Evolutionary conservation across 2,329 filamentous ascomycete species (phyloP).

Genomic region (Aspergillus novofumigatus): DNA sequence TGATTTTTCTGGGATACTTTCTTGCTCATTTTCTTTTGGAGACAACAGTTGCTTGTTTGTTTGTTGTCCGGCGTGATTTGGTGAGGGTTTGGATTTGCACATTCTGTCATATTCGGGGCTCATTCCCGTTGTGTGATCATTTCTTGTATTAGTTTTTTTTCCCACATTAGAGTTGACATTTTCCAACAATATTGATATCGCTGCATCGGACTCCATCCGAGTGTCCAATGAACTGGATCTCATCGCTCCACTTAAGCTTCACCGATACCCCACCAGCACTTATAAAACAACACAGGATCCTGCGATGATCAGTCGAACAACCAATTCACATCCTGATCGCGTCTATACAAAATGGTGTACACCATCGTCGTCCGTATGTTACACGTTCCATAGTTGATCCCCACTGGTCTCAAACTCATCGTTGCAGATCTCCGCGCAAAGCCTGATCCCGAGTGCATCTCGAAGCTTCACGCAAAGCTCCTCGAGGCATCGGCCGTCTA

Average conservation of each 20-base stretch:
- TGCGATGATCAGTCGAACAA: not conserved
- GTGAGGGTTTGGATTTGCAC: not conserved
- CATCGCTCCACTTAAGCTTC: too few relatives aligned
- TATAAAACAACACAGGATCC: not conserved
- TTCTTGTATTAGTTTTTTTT: not conserved
- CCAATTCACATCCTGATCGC: not conserved
- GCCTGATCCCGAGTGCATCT: conserved; percentile 58
- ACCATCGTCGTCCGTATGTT: conserved; percentile 28
- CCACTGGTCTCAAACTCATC: not conserved
- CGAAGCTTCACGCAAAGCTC: conserved; percentile 67
- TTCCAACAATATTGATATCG: not conserved
- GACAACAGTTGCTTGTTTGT: not conserved
- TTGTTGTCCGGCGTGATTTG: not conserved
- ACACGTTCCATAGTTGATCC: not conserved
- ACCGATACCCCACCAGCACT: not conserved
- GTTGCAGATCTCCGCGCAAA: conserved; percentile 58
- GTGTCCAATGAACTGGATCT: not conserved
- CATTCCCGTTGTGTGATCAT: not conserved
- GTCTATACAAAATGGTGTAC: conserved; percentile 22
- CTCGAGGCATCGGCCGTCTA: conserved; percentile 71
- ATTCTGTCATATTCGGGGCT: not conserved
- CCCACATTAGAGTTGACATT: not conserved
- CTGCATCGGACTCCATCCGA: not conserved
- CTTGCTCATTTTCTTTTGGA: not conserved
- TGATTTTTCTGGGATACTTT: not conserved